Base-by-base conservation (phyloP, 805 yeast species). In the Zygosaccharomyces bisporus region DNA sequence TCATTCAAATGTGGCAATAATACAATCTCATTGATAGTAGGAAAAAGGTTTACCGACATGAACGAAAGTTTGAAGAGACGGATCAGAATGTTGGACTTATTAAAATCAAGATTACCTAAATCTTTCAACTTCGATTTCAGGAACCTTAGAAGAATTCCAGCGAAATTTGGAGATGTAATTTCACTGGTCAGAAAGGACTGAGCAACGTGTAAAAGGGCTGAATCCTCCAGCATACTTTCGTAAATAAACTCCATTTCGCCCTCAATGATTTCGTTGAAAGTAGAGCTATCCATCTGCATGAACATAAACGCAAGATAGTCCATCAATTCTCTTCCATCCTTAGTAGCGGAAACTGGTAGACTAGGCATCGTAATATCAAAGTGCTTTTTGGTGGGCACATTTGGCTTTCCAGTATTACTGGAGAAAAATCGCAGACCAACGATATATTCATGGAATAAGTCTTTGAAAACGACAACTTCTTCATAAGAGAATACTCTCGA, bases 101-200 rank as follows among this genome's bases (percentile, higher is more conserved):
- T 75, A 27, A 82, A 73, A 58, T 88, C 90, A 31, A 83, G 80
- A 46, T 85, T 81, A 2, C 97, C 99, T 16, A 95, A 70, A 43
- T 82, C 86, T 17, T 77, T 80, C 41, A 95, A 68, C 52, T 86
- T 83, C 0, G 81, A 72, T 55, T 81, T 81, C 52, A 91, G 71
- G 61, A 88, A 90, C 4, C 83, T 75, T 20, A 93, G 76, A 56
- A 93, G 68, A 1, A 89, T 76, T 6, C 96, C 91, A 1, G 93
- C 85, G 57, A 89, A 91, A 57, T 89, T 89, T 13, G 96, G 86
- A 0, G 96, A 86, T 0, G 96, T 88, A n/a, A 86, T 78, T 61
- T 93, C 99, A 56, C 88, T 88, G 0, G 97, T 95, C 50, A 91
- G 70, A 64, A 93, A 89, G 58, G 89, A 86, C 64, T 95, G 98